Base-by-base conservation (phyloP, 371 early-diverging fungal genomes). In the Basidiobolus heterosporus region DNA sequence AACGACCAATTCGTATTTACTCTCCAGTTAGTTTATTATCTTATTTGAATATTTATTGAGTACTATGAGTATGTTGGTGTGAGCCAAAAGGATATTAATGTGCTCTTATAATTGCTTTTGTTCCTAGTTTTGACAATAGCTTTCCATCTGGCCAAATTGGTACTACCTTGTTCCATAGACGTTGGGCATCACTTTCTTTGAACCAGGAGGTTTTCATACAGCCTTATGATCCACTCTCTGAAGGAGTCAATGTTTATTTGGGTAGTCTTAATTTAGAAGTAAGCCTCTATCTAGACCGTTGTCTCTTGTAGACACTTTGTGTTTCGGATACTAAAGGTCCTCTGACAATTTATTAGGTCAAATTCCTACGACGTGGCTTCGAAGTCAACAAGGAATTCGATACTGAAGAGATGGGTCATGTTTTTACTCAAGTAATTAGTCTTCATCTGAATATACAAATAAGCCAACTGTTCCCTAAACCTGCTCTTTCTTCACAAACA, bases 121-220 rank as follows among this genome's bases (percentile, higher is more conserved):
- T 5, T 22, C 16, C 17, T 55, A 85, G 84, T 45, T 46, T 67
- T 38, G 66, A 78, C 53, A 64, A 71, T 48, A 47, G 54, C n/a
- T 49, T 79, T 38, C 57, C 63, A n/a, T 48, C 66, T 0, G 82
- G 86, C 15, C 62, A 77, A 37, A 53, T 93, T 9, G 92, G 88
- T 4, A 77, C 85, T 14, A 75, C 82, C 19, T 57, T 61, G 36
- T 66, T 79, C 39, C 93, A 92, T 41, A 78, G 96, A 22, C 72
- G 75, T 38, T 94, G 88, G 86, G 89, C 87, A n/a, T 66, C 67
- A 17, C 67, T 90, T 39, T 82, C 88, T 3, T 56, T 92, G 4
- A 75, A 77, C 40, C 77, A 91, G 62, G 80, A 83, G 24, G 82
- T 92, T 2, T 58, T 73, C 11, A 80, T 87, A 1, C 67, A 67